A percentile compares a stretch with the other conserved stretches of the same genome.
Evolutionary conservation across 495 filamentous ascomycete species (phyloP).

Genomic region (Penicillium daleae): DNA sequence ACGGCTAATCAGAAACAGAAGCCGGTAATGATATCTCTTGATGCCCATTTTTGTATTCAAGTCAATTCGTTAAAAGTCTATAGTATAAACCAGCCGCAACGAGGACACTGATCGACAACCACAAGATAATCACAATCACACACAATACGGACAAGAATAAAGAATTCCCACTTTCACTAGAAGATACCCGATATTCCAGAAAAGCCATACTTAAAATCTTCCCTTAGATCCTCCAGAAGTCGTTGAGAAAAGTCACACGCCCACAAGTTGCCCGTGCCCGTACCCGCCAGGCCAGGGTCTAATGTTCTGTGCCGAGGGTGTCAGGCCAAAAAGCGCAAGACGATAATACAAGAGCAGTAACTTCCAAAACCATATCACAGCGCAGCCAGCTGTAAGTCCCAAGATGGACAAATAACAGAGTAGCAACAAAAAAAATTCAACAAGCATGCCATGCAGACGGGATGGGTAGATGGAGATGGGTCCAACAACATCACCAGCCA

Average conservation of each 20-base stretch:
- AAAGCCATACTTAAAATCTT: constrained; percentile 16
- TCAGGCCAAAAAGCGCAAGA: constrained; percentile 13
- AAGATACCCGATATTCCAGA: constrained; percentile 28
- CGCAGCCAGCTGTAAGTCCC: constrained; percentile 1
- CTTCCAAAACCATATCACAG: constrained; percentile 10
- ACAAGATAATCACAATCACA: constrained; percentile 1
- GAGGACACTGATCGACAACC: neutral
- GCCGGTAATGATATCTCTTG: neutral
- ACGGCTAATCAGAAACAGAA: neutral
- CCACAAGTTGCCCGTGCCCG: constrained; percentile 21
- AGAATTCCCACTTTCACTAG: constrained; percentile 12
- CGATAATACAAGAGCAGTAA: constrained; percentile 21
- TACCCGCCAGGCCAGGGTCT: constrained; percentile 30
- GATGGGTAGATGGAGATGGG: neutral
- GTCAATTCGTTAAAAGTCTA: constrained; percentile 33
- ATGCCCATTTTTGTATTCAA: constrained; percentile 16
- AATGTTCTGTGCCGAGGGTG: constrained; percentile 6
- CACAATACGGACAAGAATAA: constrained; percentile 5
- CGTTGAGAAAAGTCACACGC: constrained; percentile 13
- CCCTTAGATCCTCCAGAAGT: neutral
- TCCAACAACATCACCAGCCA: neutral
- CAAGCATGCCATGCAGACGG: constrained; percentile 11
- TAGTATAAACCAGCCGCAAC: constrained; percentile 17
- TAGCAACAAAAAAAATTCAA: constrained; percentile 7
- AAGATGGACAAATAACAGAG: constrained; percentile 13